A percentile compares a stretch with the other conserved stretches of the same genome.
Conservation (phyloP, 768 basidiomycete species). For the Rhodosporidiobolus odoratus region DNA sequence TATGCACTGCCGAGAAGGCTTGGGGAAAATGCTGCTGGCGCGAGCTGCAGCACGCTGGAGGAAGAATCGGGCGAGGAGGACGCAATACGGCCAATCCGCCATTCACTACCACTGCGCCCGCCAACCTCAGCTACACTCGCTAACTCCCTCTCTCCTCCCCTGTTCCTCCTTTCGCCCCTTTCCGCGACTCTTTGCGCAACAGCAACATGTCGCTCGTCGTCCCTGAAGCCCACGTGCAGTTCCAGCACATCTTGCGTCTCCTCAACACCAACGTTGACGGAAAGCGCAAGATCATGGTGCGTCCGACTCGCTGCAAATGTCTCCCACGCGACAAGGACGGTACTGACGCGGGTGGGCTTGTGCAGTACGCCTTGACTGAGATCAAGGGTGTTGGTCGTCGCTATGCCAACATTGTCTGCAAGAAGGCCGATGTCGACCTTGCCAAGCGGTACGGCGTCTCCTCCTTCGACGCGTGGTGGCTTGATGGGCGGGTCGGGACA, state of each 20-base stretch:
- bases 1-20: too few species aligned
- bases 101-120: background rate
- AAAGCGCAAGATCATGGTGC: constrained; percentile 81
- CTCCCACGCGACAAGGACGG: background rate
- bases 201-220: constrained; percentile 87
- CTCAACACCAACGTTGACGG: constrained; percentile 99
- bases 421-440: constrained; percentile 98
- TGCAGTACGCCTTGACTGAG: constrained; percentile 87
- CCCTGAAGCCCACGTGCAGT: constrained; percentile 78
- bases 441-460: constrained; percentile 97
- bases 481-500: background rate
- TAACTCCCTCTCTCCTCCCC: background rate
- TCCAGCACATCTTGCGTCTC: constrained; percentile 95
- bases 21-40: background rate
- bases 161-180: background rate
- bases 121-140: background rate
- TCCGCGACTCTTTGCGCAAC: background rate
- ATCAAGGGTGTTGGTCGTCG: constrained; percentile 99
- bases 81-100: too few species aligned
- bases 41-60: background rate
- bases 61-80: too few species aligned
- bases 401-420: constrained; percentile 98
- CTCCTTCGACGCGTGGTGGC: constrained; percentile 18
- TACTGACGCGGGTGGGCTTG: background rate
- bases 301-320: background rate